Evolutionary conservation across 371 early-diverging fungal genomes (phyloP).

Genomic region (Mortierella sp.): DNA sequence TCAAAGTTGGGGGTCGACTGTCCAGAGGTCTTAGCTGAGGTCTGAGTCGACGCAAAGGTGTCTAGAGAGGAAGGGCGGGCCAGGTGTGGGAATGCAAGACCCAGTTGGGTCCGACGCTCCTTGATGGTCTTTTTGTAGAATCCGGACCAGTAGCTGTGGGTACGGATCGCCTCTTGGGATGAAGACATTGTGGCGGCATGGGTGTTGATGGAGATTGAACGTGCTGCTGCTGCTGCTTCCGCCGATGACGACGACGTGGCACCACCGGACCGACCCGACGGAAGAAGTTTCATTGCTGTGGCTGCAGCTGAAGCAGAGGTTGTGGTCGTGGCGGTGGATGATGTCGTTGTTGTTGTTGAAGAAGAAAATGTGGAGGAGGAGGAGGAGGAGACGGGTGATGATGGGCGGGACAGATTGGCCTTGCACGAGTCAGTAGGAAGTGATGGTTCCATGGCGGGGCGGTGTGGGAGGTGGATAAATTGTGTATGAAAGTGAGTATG

Average conservation of each 20-base stretch:
- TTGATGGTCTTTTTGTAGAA: slow-evolving; percentile 78
- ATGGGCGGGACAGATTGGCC: neutral
- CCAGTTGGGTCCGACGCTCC: slow-evolving; percentile 72
- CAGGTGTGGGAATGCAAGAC: slow-evolving; percentile 68
- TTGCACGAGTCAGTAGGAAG: neutral
- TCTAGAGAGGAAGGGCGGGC: slow-evolving; percentile 45
- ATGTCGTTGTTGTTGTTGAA: neutral
- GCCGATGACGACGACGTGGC: slow-evolving; percentile 5
- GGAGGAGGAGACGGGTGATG: neutral
- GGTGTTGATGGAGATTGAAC: slow-evolving; percentile 36
- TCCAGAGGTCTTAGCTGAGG: slow-evolving; percentile 51
- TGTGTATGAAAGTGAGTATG: neutral
- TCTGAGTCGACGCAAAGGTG: slow-evolving; percentile 48
- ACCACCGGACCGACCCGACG: slow-evolving; percentile 1
- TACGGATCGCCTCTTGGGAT: slow-evolving; percentile 17
- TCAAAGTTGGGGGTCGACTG: slow-evolving; percentile 43
- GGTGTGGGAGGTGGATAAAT: neutral
- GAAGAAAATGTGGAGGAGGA: neutral
- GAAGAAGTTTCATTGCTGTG: neutral
- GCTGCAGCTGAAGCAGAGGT: neutral
- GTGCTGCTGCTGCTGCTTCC: too few species aligned
- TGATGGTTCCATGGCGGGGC: neutral
- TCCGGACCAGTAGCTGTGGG: slow-evolving; percentile 61
- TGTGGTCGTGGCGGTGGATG: neutral
- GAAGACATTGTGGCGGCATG: neutral